These are phyloP conservation scores for Bryum argenteum DNA, from an alignment of 225 moss, liverwort and hornwort genomes.

Conservation along the genomic window DNA sequence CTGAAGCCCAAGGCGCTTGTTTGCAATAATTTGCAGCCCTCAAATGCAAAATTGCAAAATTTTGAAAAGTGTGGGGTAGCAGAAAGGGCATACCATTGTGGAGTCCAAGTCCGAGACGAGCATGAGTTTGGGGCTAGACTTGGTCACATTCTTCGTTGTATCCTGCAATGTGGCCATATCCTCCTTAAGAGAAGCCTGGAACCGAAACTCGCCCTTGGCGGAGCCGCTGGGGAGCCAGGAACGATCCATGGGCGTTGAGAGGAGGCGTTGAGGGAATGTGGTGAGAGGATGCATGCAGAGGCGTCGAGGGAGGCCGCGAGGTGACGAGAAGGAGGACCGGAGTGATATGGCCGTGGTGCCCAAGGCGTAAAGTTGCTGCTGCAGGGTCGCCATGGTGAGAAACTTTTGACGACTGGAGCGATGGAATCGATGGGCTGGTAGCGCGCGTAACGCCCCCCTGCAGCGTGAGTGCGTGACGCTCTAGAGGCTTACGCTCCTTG, in stretches of 20 bases:
- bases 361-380: slow-evolving; percentile 24
- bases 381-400: slow-evolving; percentile 35
- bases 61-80: background rate
- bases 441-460: no score
- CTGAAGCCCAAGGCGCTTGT: no score
- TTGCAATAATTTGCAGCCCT: no score
- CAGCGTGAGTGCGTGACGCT: no score
- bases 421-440: background rate
- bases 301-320: background rate
- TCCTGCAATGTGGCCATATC: background rate
- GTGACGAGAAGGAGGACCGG: background rate
- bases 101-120: slow-evolving; percentile 61
- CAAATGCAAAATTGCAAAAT: no score
- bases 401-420: background rate
- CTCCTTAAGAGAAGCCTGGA: slow-evolving; percentile 39
- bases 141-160: background rate
- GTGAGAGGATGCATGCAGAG: background rate
- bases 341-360: background rate
- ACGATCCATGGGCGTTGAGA: slow-evolving; percentile 11
- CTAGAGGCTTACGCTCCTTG: no score
- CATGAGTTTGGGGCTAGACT: slow-evolving; percentile 37
- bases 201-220: slow-evolving; percentile 22
- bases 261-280: background rate
- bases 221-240: background rate
- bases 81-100: slow-evolving; percentile 48